phyloP scores from a whole-genome alignment of 2,329 filamentous ascomycete species.

The Gaeumannomyces tritici region DNA sequence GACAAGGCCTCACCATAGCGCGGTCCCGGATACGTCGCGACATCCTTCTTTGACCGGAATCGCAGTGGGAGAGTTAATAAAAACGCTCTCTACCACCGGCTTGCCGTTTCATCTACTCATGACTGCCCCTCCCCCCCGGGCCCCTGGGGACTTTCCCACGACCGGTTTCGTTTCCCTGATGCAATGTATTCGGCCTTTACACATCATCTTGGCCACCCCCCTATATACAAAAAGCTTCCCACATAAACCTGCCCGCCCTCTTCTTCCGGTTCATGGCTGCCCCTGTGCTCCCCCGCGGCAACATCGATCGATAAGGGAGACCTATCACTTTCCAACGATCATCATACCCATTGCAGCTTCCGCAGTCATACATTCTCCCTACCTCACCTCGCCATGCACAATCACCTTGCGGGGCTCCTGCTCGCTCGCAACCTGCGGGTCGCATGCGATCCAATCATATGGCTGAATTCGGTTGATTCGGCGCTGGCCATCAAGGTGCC shows the following conservation, averaged over 20 bases:
- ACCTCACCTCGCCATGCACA: not conserved
- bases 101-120: not conserved
- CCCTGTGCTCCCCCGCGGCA: not conserved
- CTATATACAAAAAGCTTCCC: not conserved
- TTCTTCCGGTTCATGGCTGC: no score
- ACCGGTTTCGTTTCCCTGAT: not conserved
- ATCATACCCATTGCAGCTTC: not conserved
- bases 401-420: not conserved
- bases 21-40: not conserved
- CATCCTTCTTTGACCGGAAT: not conserved
- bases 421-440: not conserved
- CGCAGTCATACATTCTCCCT: not conserved
- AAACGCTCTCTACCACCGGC: not conserved
- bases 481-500: constrained; percentile 5
- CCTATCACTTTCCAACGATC: not conserved
- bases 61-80: not conserved
- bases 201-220: not conserved
- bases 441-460: not conserved
- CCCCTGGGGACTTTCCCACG: not conserved
- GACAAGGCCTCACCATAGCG: constrained; percentile 1
- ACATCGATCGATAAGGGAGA: not conserved
- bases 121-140: no score
- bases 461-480: not conserved
- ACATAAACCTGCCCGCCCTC: no score
- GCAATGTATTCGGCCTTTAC: not conserved